Percentiles rank a stretch among this genome's conserved stretches.
phyloP scores from a whole-genome alignment of 2,329 filamentous ascomycete species.

The Exutisphaerella laricina region DNA sequence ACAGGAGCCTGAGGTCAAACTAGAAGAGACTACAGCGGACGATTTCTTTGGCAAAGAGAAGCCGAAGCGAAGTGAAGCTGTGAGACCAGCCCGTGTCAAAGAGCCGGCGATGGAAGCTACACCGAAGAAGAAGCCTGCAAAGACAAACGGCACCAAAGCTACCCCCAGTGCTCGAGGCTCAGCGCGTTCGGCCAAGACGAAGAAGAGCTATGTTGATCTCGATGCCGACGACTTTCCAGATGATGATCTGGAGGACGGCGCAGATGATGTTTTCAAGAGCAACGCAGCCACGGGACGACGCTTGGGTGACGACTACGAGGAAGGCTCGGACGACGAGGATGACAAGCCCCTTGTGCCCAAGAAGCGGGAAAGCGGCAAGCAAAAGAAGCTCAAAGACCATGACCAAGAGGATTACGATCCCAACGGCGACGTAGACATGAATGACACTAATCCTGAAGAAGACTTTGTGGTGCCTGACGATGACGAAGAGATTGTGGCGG shows the following conservation, averaged over 20 bases:
- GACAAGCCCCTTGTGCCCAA: slow-evolving; percentile 57
- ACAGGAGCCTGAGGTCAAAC: slow-evolving; percentile 21
- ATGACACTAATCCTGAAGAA: slow-evolving; percentile 44
- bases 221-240: slow-evolving; percentile 35
- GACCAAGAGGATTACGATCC: slow-evolving; percentile 38
- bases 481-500: slow-evolving; percentile 37
- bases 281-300: slow-evolving; percentile 55
- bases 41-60: slow-evolving; percentile 58
- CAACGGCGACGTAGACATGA: slow-evolving; percentile 49
- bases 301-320: slow-evolving; percentile 65
- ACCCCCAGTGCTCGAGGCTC: slow-evolving; percentile 35
- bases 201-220: slow-evolving; percentile 36
- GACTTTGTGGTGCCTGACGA: slow-evolving; percentile 43
- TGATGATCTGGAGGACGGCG: slow-evolving; percentile 45
- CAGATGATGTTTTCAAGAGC: slow-evolving; percentile 79
- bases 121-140: slow-evolving; percentile 36
- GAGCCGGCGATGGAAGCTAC: slow-evolving; percentile 9
- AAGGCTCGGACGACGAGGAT: slow-evolving; percentile 58
- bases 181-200: slow-evolving; percentile 37
- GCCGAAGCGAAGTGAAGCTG: slow-evolving; percentile 44
- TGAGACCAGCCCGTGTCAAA: slow-evolving; percentile 24
- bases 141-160: slow-evolving; percentile 32
- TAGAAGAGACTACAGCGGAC: slow-evolving; percentile 54
- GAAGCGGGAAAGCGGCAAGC: slow-evolving; percentile 20
- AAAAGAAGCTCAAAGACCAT: slow-evolving; percentile 32